Base-by-base conservation (phyloP, 176 grass and related monocot species). In the Lolium rigidum region DNA sequence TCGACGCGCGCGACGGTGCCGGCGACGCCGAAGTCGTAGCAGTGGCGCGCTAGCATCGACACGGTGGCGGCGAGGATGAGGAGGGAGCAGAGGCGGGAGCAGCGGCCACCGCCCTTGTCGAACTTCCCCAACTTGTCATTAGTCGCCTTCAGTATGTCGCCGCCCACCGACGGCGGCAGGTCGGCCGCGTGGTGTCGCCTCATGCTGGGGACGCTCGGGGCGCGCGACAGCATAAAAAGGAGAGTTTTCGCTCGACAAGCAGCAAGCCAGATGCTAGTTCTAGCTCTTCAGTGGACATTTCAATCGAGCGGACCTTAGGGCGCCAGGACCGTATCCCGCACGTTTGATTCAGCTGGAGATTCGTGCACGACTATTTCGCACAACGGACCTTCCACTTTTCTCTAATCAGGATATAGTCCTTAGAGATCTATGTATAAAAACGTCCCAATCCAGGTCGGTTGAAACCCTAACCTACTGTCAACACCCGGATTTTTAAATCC, bases 41-140 rank as follows among this genome's bases (percentile, higher is more conserved):
- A 82, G 86, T 89, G 73, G 84, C 82, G 35, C 77, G 71, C 61
- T 57, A 94, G 55, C 80, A 80, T 37, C 56, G 58, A 35, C 5
- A 80, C 49, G 11, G 79, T 82, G 89, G 84, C 70, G 54, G 70
- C 58, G 51, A 94, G 41, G 24, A 82, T 62, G 47, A 83, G 28
- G 7, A 91, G 37, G 70, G 91, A 82, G 71, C 80, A 89, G 79
- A 94, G 62, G 37, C 84, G 71, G 58, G 89, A 89, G 15, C 70
- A 85, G 37, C 80, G 56, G 43, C 55, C 7, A 56, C 56, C 66
- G 5, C 75, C 52, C 49, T 80, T 89, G 16, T 52, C 48, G 13
- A 46, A 25, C 57, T 84, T 89, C 17, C 22, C 66, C 26, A 51
- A 7, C 31, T 12, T 35, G 50, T 12, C 85, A 68, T 12, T 38